phyloP scores from a whole-genome alignment of 495 filamentous ascomycete species.

The Neurospora sp. region DNA sequence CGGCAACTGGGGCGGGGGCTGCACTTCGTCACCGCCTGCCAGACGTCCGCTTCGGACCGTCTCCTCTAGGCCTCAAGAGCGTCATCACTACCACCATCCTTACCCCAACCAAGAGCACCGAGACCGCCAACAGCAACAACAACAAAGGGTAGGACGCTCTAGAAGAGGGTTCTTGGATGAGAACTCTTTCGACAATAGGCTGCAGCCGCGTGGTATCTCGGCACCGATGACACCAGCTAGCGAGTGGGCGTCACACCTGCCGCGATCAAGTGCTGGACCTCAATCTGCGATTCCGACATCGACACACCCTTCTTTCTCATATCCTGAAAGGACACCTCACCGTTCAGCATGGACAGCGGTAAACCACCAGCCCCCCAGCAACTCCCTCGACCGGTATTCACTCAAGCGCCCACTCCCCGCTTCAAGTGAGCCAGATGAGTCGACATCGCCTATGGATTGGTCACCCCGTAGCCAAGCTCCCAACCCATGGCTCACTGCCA shows the following conservation, averaged over 20 bases:
- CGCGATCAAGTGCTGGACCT: neutral
- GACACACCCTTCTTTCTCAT: neutral
- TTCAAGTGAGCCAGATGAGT: neutral
- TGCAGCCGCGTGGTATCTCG: conserved; percentile 1
- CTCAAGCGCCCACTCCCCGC: neutral
- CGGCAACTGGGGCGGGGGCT: neutral
- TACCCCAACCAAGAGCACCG: conserved; percentile 2
- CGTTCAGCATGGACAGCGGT: conserved; percentile 9
- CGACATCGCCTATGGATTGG: neutral
- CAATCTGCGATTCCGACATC: neutral
- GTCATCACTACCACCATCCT: neutral
- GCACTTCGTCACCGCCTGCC: neutral
- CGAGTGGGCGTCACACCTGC: conserved; percentile 1
- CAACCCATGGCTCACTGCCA: conserved; percentile 33
- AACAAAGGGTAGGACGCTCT: neutral
- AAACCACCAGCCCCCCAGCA: conserved; percentile 2
- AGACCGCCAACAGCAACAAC: conserved; percentile 3
- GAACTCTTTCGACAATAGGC: conserved; percentile 17
- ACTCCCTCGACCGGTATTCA: conserved; percentile 2
- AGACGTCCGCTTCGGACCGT: conserved; percentile 1
- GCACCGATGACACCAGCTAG: conserved; percentile 29
- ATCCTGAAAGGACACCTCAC: neutral
- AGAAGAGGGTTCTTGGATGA: conserved; percentile 1
- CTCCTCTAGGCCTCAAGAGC: conserved; percentile 8
- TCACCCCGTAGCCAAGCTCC: conserved; percentile 6